Conservation (phyloP, 768 basidiomycete genomes). For the Udeniomyces megalosporus region DNA sequence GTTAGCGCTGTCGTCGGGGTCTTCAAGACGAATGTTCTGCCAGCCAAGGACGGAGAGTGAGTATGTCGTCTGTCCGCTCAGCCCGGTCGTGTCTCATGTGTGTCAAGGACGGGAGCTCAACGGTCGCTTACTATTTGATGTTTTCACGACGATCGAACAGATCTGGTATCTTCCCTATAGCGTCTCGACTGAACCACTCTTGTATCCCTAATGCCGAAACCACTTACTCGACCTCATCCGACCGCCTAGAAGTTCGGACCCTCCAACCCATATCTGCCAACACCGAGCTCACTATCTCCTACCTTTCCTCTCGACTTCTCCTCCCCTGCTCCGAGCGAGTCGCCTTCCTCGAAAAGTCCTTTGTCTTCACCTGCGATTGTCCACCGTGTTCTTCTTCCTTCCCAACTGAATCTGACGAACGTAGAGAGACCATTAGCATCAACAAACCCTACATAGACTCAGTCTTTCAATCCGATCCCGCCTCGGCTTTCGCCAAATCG, state of each 20-base stretch:
- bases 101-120: too few species aligned
- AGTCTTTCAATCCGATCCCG: not conserved
- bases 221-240: not conserved
- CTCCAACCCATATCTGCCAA: not conserved
- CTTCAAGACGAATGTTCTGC: slow-evolving; percentile 9
- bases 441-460: not conserved
- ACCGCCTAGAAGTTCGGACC: not conserved
- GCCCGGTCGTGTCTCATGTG: too few species aligned
- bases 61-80: not conserved
- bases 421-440: not conserved
- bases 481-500: not conserved
- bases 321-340: not conserved
- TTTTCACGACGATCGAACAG: not conserved
- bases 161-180: slow-evolving; percentile 11
- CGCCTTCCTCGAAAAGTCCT: not conserved
- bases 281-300: slow-evolving; percentile 11
- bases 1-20: slow-evolving; percentile 7
- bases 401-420: not conserved
- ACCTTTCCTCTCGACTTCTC: slow-evolving; percentile 9
- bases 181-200: slow-evolving; percentile 14
- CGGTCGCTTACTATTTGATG: too few species aligned
- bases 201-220: slow-evolving; percentile 4
- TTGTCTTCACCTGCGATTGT: slow-evolving; percentile 9
- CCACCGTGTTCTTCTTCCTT: not conserved
- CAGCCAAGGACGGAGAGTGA: slow-evolving; percentile 7